Evolutionary conservation across 352 stramenopile species (phyloP), one percentile per base, ranked within the genome.

Genomic region (Pythium plurisporium): DNA sequence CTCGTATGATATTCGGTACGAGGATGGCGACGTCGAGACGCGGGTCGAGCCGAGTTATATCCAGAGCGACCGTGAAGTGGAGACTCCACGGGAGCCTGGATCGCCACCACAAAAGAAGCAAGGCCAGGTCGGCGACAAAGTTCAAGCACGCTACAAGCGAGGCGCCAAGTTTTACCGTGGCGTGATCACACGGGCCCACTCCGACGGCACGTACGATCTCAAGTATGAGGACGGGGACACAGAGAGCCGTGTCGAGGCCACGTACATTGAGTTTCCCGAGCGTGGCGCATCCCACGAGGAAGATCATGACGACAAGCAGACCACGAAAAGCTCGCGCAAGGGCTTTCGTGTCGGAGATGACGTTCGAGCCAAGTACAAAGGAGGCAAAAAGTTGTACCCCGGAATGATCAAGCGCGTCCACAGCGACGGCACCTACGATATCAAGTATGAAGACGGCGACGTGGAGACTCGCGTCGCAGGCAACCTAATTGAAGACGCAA

Each of bases 1-100:
- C 15, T 90, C 79, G 20, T 85, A 78, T 51, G 82, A 89, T 33
- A 48, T 94, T 48, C 8, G 63, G 40, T 94, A 89, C 47, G 73
- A 87, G 2, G 78, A 90, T 44, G 84, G 77, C 25, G 75, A 89
- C 27, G 63, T 70, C 17, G 80, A 85, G 48, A 70, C 27, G 1
- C 50, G 60, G 10, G 72, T 85, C 29, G 59, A 67, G 0, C 23
- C 31, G 33, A 42, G 9, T 1, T 61, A 57, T 31, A 56, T 66
- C 38, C 33, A 49, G 15, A 10, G 12, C 1, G 49, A 86, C 38
- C 64, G 79, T 0, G 73, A 87, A 29, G 80, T 69, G 23, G 69
- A 88, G 17, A 50, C 38, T 4, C 25, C n/a, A 29, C 27, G 33
- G 14, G 36, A 49, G 22, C 3, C 37, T 0, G 10, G n/a, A 22